Base-by-base conservation (phyloP, 305 asterid genomes). In the Ilex paraguariensis region DNA sequence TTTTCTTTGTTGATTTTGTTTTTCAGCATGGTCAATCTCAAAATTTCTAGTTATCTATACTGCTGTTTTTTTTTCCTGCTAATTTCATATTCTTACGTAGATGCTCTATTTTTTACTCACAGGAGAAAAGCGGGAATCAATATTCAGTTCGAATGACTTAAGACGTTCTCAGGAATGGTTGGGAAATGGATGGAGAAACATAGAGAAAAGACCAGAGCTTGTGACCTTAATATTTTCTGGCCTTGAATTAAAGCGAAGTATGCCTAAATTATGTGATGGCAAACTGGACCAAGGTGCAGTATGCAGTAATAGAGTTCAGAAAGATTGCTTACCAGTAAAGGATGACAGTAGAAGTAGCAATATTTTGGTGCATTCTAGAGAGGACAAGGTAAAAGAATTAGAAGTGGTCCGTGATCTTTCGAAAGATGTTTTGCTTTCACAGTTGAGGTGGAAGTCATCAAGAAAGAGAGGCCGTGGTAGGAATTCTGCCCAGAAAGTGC, bases 81-180 rank as follows among this genome's bases (percentile, higher is more conserved):
- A 51, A 31, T 28, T 1, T 11, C 11, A 44, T 57, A n/a, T 8
- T 57, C 31, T 58, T 52, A 10, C 44, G 61, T 32, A 31, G 50
- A 45, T 49, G 31, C 31, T n/a, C 13, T 9, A 13, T 10, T 32
- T 62, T 61, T 28, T 11, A 15, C 33, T 61, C 72, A 55, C 83
- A 90, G 97, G 77, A 36, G 95, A 91, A 72, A 87, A 76, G 61
- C 78, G 39, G 55, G 89, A 86, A 63, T 3, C 31, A 44, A 52
- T 71, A 57, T 80, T 87, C 65, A 28, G 63, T 53, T 45, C 15
- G 42, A 15, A 50, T 49, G 81, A 84, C 56, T 66, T 87, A 73
- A 81, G 96, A 78, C 84, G 56, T 59, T 91, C 97, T 3, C 84
- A 68, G 53, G 97, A 91, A 65, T 91, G 97, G 97, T 28, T 78